phyloP scores from a whole-genome alignment of 2,329 filamentous ascomycete genomes.

The Myriosclerotinia duriaeana region DNA sequence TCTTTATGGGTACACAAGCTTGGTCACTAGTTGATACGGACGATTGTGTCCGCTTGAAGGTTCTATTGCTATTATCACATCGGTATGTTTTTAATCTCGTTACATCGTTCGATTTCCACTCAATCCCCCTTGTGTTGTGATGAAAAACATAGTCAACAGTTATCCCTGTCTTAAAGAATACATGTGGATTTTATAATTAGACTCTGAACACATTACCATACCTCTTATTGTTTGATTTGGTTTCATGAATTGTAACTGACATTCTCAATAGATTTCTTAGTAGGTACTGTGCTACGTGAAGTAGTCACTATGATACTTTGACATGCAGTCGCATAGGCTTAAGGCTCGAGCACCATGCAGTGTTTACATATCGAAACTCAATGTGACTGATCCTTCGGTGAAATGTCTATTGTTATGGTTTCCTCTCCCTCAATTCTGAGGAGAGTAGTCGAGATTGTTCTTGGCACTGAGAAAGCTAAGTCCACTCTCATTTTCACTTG shows the following conservation, averaged over 20 bases:
- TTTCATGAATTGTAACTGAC: conserved; percentile 13
- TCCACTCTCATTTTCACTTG: conserved; percentile 12
- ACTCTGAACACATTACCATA: conserved; percentile 22
- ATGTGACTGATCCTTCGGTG: not conserved
- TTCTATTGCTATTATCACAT: conserved; percentile 4
- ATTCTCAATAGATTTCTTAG: conserved; percentile 7
- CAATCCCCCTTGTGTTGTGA: conserved; percentile 11
- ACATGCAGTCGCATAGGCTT: not conserved
- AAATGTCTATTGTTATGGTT: not conserved
- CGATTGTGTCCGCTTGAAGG: not conserved
- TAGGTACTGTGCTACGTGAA: not conserved
- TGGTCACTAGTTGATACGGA: not conserved
- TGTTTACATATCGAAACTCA: not conserved
- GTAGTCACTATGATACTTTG: not conserved
- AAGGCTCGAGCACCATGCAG: not conserved
- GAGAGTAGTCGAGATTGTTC: not conserved
- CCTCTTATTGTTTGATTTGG: conserved; percentile 2
- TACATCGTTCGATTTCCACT: not conserved
- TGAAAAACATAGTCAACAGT: conserved; percentile 26
- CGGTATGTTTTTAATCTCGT: conserved; percentile 18
- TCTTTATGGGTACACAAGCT: not conserved
- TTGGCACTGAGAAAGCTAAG: conserved; percentile 11
- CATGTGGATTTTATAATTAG: conserved; percentile 27
- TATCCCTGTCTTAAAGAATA: conserved; percentile 25
- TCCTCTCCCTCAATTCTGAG: too few species aligned